Evolutionary conservation across 495 filamentous ascomycete species (phyloP).

Genomic region (Penicillium argentinense): DNA sequence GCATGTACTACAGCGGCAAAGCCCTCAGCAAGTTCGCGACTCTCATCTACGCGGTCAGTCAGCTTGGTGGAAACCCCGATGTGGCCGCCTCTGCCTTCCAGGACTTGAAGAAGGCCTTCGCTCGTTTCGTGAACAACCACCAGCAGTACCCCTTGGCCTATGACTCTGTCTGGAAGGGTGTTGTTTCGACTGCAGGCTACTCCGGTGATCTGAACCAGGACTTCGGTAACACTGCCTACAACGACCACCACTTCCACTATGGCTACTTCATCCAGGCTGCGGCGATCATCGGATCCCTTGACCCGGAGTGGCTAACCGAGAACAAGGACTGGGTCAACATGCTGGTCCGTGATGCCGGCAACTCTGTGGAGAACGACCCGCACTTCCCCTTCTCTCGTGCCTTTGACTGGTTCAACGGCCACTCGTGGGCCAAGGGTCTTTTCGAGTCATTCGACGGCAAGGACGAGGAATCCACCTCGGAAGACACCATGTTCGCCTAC

Average conservation of each 20-base stretch:
- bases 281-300: constrained; percentile 78
- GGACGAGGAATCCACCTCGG: constrained; percentile 87
- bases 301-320: constrained; percentile 67
- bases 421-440: constrained; percentile 96
- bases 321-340: constrained; percentile 82
- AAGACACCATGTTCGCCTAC: constrained; percentile 88
- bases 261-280: constrained; percentile 88
- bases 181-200: constrained; percentile 81
- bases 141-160: constrained; percentile 81
- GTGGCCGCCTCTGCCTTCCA: constrained; percentile 61
- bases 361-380: constrained; percentile 66
- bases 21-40: constrained; percentile 84
- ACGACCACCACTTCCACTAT: constrained; percentile 96
- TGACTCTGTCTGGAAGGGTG: constrained; percentile 79
- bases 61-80: constrained; percentile 59
- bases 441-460: constrained; percentile 90
- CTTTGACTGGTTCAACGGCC: constrained; percentile 95
- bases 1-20: constrained; percentile 96
- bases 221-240: constrained; percentile 85
- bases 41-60: constrained; percentile 65
- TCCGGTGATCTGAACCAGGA: constrained; percentile 68
- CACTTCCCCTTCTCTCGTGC: constrained; percentile 82
- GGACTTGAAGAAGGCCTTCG: constrained; percentile 73
- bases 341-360: constrained; percentile 75
- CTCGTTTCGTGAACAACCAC: constrained; percentile 71